Percentiles rank a stretch among this genome's conserved stretches.
Evolutionary conservation across 208 protist genomes (phyloP).

Genomic region (Wallacemonas rigidus): DNA sequence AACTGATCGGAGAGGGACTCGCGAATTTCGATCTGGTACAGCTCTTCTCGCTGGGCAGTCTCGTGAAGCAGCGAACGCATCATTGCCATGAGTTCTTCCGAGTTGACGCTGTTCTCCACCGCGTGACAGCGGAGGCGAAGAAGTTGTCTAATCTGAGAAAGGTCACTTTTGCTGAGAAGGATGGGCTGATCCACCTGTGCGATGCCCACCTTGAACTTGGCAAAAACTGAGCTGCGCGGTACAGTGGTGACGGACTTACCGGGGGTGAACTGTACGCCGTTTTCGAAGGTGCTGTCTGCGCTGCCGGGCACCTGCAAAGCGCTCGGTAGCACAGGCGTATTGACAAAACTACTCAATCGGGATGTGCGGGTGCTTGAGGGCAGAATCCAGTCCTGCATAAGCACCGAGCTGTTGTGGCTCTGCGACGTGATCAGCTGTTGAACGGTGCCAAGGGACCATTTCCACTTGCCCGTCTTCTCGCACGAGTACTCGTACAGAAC

Average conservation of each 20-base stretch:
- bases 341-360: not conserved
- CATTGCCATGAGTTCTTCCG: not conserved
- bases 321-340: not conserved
- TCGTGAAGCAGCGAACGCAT: not conserved
- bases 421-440: not conserved
- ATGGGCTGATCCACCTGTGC: not conserved
- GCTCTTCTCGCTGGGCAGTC: not conserved
- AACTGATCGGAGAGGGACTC: constrained; percentile 4
- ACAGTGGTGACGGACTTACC: not conserved
- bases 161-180: constrained; percentile 1
- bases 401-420: constrained; percentile 1
- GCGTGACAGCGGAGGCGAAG: not conserved
- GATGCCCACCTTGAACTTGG: constrained; percentile 3
- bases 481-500: constrained; percentile 17
- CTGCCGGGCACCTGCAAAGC: not conserved
- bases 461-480: constrained; percentile 1
- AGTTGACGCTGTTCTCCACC: constrained; percentile 1
- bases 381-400: constrained; percentile 5
- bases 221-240: constrained; percentile 8
- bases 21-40: not conserved
- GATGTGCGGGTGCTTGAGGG: constrained; percentile 1
- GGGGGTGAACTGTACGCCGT: constrained; percentile 2
- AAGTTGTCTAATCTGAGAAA: not conserved
- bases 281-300: not conserved
- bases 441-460: constrained; percentile 16